Evolutionary conservation across 345 rosid species (phyloP).

Genomic region (Brassica nigra): DNA sequence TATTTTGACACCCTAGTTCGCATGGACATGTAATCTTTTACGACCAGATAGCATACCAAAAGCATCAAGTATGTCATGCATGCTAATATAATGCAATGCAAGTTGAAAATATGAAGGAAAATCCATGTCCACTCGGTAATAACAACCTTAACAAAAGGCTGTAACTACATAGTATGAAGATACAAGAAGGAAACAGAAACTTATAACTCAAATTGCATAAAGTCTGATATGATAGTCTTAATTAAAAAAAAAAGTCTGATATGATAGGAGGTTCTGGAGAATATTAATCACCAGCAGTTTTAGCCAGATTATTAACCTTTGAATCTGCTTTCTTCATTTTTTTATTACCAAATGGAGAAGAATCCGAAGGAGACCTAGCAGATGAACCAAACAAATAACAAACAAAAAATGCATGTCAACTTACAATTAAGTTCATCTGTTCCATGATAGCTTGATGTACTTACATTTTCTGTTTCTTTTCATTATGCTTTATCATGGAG

Average conservation of each 20-base stretch:
- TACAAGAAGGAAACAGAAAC: neutral
- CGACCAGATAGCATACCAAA: neutral
- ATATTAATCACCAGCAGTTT: neutral
- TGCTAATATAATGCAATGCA: neutral
- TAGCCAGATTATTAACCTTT: neutral
- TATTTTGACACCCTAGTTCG: neutral
- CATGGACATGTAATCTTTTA: neutral
- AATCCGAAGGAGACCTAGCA: neutral
- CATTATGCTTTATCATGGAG: neutral
- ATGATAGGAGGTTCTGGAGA: neutral
- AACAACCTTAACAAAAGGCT: neutral
- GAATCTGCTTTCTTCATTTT: neutral
- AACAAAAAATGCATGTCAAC: neutral
- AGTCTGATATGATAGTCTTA: neutral
- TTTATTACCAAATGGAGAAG: slow-evolving; percentile 36
- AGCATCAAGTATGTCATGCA: neutral
- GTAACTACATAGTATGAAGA: neutral
- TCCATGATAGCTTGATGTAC: slow-evolving; percentile 9
- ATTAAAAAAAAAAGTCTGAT: neutral
- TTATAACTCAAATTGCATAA: neutral
- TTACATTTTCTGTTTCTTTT: slow-evolving; percentile 58
- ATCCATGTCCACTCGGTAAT: neutral
- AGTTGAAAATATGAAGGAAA: neutral
- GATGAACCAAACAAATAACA: neutral
- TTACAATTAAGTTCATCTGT: neutral